Percentiles rank a stretch among this genome's conserved stretches.
Conservation (phyloP, 352 stramenopile genomes). For the Globisporangium splendens region DNA sequence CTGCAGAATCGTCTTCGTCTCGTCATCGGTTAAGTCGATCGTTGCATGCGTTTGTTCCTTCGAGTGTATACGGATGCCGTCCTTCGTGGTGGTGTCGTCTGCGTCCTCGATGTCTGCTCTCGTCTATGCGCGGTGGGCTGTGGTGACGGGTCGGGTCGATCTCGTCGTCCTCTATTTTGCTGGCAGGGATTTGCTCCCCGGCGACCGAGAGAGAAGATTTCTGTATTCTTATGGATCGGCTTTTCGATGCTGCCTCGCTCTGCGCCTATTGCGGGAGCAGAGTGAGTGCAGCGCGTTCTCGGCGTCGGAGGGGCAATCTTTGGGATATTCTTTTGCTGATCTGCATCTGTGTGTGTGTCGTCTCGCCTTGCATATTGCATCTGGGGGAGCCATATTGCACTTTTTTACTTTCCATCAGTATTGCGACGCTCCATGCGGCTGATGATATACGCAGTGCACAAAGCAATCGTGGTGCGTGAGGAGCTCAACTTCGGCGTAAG, state of each 20-base stretch:
- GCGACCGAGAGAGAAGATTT: constrained; percentile 27
- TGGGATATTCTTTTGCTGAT: neutral
- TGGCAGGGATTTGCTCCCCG: constrained; percentile 1
- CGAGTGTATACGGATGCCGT: neutral
- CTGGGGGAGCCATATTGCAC: constrained; percentile 20
- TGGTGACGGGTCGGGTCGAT: neutral
- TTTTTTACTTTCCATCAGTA: constrained; percentile 73
- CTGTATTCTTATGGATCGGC: constrained; percentile 7
- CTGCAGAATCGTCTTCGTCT: neutral
- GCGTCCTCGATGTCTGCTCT: neutral
- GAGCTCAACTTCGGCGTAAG: too few relatives aligned
- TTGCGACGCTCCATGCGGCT: constrained; percentile 33
- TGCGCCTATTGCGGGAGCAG: constrained; percentile 45
- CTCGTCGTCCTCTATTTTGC: neutral
- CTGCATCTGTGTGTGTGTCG: constrained; percentile 1
- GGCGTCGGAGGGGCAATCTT: constrained; percentile 24
- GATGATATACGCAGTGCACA: constrained; percentile 86
- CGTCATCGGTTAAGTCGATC: neutral
- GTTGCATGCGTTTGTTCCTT: constrained; percentile 7
- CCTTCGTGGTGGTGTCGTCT: neutral
- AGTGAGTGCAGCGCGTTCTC: constrained; percentile 34
- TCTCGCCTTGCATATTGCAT: neutral
- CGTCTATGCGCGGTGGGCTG: too few relatives aligned
- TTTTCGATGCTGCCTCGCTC: constrained; percentile 32
- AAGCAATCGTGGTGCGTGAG: constrained; percentile 36